phyloP scores from a whole-genome alignment of 768 basidiomycete species.

The Leccinum longicurvipes region DNA sequence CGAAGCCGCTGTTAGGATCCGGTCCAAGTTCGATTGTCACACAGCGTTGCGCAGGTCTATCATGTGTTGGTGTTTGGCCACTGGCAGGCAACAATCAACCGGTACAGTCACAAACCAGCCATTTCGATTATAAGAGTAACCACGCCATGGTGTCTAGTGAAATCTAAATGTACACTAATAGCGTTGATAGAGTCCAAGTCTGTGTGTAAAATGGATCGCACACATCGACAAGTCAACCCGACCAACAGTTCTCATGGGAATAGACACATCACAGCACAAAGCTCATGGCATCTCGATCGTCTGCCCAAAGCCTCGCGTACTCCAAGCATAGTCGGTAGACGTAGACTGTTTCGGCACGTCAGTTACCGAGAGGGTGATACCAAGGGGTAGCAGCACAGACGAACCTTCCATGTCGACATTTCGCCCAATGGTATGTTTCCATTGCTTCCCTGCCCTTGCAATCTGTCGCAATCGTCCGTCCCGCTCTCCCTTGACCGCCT shows the following conservation, averaged over 20 bases:
- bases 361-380: not conserved
- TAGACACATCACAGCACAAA: slow-evolving; percentile 26
- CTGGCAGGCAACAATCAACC: no score
- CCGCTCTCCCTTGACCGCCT: slow-evolving; percentile 46
- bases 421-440: slow-evolving; percentile 83
- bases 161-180: not conserved
- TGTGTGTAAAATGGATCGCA: no score
- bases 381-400: slow-evolving; percentile 19
- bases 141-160: not conserved
- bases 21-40: no score
- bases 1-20: no score
- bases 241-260: not conserved
- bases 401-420: slow-evolving; percentile 90
- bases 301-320: slow-evolving; percentile 81
- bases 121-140: not conserved
- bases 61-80: no score
- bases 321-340: slow-evolving; percentile 86
- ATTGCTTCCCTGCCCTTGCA: slow-evolving; percentile 87
- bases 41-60: no score
- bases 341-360: slow-evolving; percentile 50
- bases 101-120: no score
- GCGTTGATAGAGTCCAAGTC: not conserved
- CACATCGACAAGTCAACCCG: not conserved
- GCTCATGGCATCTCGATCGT: slow-evolving; percentile 75
- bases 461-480: slow-evolving; percentile 76